Percentiles rank a stretch among this genome's conserved stretches.
These are phyloP conservation scores for Fulvia fulva DNA, from an alignment of 2,329 filamentous ascomycete species.

Conservation along the genomic window DNA sequence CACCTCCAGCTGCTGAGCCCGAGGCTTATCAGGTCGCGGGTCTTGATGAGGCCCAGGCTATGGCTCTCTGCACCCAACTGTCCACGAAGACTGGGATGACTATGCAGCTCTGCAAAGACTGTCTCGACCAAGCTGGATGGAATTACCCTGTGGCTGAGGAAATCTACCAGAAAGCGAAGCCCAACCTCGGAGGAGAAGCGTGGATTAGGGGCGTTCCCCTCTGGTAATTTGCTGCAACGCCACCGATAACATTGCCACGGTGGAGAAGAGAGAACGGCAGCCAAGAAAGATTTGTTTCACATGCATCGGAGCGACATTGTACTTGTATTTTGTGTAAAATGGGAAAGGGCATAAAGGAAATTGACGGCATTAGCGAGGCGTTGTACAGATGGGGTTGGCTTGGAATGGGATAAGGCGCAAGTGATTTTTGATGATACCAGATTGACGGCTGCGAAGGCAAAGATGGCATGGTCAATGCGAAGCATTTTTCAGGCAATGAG, in stretches of 20 bases:
- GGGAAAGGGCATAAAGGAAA: background rate
- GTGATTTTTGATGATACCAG: background rate
- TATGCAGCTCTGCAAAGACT: constrained; percentile 72
- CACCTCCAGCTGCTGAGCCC: constrained; percentile 15
- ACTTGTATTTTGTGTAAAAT: background rate
- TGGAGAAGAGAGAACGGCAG: background rate
- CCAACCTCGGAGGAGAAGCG: constrained; percentile 40
- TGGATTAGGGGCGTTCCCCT: constrained; percentile 28
- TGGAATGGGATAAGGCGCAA: background rate
- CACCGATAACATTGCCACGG: background rate
- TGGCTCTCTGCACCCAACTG: constrained; percentile 65
- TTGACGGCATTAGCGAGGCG: background rate
- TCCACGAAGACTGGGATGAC: constrained; percentile 77
- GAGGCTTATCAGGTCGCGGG: constrained; percentile 26
- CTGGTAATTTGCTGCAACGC: background rate
- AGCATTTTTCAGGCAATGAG: background rate
- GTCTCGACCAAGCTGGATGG: constrained; percentile 75
- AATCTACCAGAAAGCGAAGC: constrained; percentile 73
- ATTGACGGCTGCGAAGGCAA: background rate
- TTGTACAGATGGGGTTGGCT: background rate
- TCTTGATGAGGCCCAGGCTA: constrained; percentile 30
- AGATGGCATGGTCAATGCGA: background rate
- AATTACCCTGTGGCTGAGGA: constrained; percentile 69
- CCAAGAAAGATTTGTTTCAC: background rate
- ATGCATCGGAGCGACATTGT: background rate